Conservation (phyloP, 164 flowering plant genomes). For the Santalum album region DNA sequence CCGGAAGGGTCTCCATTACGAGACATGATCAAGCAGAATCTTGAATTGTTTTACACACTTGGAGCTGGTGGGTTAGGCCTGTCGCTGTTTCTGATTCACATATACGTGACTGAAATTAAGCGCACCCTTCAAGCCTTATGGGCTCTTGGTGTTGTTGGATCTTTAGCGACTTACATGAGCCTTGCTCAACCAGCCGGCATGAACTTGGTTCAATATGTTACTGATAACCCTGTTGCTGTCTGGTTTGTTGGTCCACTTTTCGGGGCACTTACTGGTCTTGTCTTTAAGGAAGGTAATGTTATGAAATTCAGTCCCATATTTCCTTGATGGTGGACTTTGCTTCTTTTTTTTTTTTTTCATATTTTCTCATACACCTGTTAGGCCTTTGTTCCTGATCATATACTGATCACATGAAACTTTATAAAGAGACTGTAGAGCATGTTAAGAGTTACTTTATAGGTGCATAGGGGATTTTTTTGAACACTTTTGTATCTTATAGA, state of each 20-base stretch:
- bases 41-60: constrained; percentile 43
- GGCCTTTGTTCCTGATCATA: too few relatives aligned
- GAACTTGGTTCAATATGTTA: constrained; percentile 57
- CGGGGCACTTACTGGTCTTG: constrained; percentile 90
- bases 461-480: too few relatives aligned
- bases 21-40: constrained; percentile 29
- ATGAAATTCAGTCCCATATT: background rate
- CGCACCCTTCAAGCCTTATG: constrained; percentile 89
- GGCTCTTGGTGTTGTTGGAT: constrained; percentile 72
- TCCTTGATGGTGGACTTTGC: background rate
- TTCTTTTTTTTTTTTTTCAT: too few relatives aligned
- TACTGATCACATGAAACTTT: too few relatives aligned
- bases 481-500: too few relatives aligned
- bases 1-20: constrained; percentile 28
- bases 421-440: too few relatives aligned
- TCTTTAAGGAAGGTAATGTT: constrained; percentile 85
- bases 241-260: constrained; percentile 97
- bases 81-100: constrained; percentile 75
- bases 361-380: too few relatives aligned
- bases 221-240: constrained; percentile 54
- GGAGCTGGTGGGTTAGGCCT: constrained; percentile 84
- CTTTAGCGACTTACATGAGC: constrained; percentile 38
- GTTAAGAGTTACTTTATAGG: too few relatives aligned
- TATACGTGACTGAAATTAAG: constrained; percentile 87
- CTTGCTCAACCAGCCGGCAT: constrained; percentile 62